These are phyloP conservation scores for Candida jianshihensis DNA, from an alignment of 805 yeast genomes.

Conservation along the genomic window DNA sequence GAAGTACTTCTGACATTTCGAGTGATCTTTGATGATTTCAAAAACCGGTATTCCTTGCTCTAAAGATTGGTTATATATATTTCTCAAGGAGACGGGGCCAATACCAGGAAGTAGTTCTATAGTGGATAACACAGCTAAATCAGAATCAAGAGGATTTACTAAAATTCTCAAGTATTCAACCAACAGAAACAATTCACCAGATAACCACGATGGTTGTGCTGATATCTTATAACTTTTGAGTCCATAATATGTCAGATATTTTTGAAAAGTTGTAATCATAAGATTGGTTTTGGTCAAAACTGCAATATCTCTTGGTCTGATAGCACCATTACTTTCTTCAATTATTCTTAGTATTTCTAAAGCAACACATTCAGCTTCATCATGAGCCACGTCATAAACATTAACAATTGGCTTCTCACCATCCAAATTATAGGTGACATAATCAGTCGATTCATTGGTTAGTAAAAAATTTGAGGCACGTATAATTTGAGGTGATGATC, in stretches of 20 bases:
- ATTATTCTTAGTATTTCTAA: slow-evolving; percentile 38
- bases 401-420: slow-evolving; percentile 13
- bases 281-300: slow-evolving; percentile 48
- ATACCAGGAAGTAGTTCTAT: slow-evolving; percentile 18
- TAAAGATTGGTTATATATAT: slow-evolving; percentile 8
- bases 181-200: slow-evolving; percentile 33
- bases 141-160: slow-evolving; percentile 21
- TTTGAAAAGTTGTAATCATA: slow-evolving; percentile 34
- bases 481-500: slow-evolving; percentile 55
- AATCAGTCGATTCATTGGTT: slow-evolving; percentile 1
- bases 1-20: slow-evolving; percentile 23
- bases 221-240: slow-evolving; percentile 37
- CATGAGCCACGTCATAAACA: slow-evolving; percentile 23
- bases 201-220: slow-evolving; percentile 45
- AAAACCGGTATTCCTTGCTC: slow-evolving; percentile 4
- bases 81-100: slow-evolving; percentile 20
- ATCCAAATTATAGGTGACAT: neutral
- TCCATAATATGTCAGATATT: slow-evolving; percentile 33
- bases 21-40: slow-evolving; percentile 12
- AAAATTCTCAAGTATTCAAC: slow-evolving; percentile 42
- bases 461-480: slow-evolving; percentile 29
- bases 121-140: slow-evolving; percentile 23
- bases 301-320: slow-evolving; percentile 43
- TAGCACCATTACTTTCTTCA: slow-evolving; percentile 32
- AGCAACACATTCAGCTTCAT: slow-evolving; percentile 38